phyloP scores from a whole-genome alignment of 2,329 filamentous ascomycete genomes.

The Colletotrichum trifolii region DNA sequence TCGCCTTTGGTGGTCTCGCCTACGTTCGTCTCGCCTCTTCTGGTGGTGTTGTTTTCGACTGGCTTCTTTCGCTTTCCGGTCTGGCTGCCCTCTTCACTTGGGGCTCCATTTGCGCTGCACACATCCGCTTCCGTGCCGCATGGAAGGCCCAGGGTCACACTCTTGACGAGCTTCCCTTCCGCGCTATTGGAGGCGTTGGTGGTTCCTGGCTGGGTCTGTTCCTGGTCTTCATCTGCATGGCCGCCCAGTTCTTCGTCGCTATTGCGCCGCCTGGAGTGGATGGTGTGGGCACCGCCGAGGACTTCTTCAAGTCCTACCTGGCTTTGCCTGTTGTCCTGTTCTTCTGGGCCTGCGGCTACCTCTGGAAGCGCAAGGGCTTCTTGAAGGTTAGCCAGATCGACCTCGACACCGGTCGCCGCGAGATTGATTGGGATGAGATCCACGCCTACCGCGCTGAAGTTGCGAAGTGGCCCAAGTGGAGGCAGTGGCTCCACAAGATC shows the following conservation, averaged over 20 bases:
- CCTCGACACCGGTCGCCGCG: constrained; percentile 72
- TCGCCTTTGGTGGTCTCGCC: constrained; percentile 60
- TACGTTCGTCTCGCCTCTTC: constrained; percentile 57
- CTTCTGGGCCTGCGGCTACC: constrained; percentile 67
- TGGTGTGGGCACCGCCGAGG: constrained; percentile 52
- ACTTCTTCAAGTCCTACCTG: constrained; percentile 66
- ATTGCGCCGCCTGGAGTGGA: constrained; percentile 49
- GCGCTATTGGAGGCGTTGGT: constrained; percentile 66
- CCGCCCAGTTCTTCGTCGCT: constrained; percentile 64
- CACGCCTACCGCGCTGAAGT: constrained; percentile 63
- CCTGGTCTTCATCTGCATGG: constrained; percentile 64
- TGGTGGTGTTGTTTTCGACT: constrained; percentile 67
- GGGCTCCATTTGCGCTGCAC: constrained; percentile 72
- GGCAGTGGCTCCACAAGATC: constrained; percentile 49
- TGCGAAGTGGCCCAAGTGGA: constrained; percentile 64
- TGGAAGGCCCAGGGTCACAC: constrained; percentile 68
- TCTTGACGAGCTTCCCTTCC: constrained; percentile 74
- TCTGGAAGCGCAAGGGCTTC: constrained; percentile 75
- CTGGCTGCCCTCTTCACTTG: constrained; percentile 73
- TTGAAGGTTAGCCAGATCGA: constrained; percentile 70
- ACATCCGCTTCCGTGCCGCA: constrained; percentile 74
- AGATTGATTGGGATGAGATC: constrained; percentile 74
- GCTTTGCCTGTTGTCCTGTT: constrained; percentile 62
- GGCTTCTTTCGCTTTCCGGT: constrained; percentile 73
- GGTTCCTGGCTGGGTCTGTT: constrained; percentile 72